Percentiles rank a stretch among this genome's conserved stretches.
Conservation (phyloP, 371 early-diverging fungal species). For the Conidiobolus incongruus region DNA sequence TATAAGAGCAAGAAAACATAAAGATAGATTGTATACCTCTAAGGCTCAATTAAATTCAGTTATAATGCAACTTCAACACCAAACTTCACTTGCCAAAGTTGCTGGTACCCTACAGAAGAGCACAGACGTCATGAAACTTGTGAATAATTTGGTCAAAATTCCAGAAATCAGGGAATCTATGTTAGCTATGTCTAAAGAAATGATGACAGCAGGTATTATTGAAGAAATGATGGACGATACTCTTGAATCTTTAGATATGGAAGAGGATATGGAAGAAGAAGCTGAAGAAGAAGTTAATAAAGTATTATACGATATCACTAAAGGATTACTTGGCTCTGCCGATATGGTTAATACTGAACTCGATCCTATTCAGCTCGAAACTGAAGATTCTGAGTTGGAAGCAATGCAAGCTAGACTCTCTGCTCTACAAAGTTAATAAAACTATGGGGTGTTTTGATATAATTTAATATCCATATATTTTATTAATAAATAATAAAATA, state of each 20-base stretch:
- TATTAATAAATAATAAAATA: no score
- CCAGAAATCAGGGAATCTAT: slow-evolving; percentile 63
- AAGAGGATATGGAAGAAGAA: slow-evolving; percentile 80
- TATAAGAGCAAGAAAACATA: slow-evolving; percentile 52
- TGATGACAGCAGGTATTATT: slow-evolving; percentile 88
- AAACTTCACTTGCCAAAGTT: slow-evolving; percentile 64
- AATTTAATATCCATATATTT: no score
- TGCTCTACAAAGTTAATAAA: slow-evolving; percentile 19
- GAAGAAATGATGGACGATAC: slow-evolving; percentile 89
- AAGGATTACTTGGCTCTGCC: slow-evolving; percentile 53
- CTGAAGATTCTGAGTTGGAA: slow-evolving; percentile 52
- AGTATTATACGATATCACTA: slow-evolving; percentile 67
- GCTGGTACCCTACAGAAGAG: slow-evolving; percentile 72
- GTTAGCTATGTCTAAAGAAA: slow-evolving; percentile 82
- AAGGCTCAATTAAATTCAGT: slow-evolving; percentile 88
- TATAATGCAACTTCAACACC: slow-evolving; percentile 72
- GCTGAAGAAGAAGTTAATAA: slow-evolving; percentile 85
- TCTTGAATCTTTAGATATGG: slow-evolving; percentile 66
- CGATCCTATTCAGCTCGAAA: slow-evolving; percentile 18
- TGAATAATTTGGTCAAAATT: slow-evolving; percentile 59
- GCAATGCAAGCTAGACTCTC: slow-evolving; percentile 68
- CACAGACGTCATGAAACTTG: slow-evolving; percentile 73
- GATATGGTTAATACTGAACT: slow-evolving; percentile 23
- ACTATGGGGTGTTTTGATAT: no score
- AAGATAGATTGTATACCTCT: slow-evolving; percentile 55